phyloP scores from a whole-genome alignment of 352 stramenopile species.

The Phytophthora pini region DNA sequence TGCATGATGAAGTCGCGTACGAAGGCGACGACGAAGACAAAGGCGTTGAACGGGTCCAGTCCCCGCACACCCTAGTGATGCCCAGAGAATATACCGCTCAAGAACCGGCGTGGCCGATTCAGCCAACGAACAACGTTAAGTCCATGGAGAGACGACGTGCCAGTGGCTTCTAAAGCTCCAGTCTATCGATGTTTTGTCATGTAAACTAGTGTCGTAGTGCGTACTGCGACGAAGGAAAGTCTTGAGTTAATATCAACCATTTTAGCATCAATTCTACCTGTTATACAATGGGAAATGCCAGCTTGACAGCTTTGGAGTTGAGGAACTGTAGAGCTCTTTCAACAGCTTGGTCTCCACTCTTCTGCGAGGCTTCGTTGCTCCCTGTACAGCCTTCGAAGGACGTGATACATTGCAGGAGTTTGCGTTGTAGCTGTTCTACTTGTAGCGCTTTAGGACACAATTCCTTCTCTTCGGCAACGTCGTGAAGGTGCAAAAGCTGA shows the following conservation, averaged over 20 bases:
- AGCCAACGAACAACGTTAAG: constrained; percentile 25
- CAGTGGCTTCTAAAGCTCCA: constrained; percentile 27
- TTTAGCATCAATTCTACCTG: neutral
- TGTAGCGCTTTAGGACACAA: constrained; percentile 20
- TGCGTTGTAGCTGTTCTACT: constrained; percentile 62
- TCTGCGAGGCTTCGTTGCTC: constrained; percentile 45
- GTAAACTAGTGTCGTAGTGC: constrained; percentile 16
- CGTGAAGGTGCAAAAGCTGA: constrained; percentile 53
- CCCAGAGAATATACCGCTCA: constrained; percentile 41
- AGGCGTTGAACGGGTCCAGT: constrained; percentile 45
- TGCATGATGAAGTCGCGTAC: constrained; percentile 14
- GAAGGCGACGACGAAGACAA: constrained; percentile 37
- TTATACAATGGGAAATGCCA: constrained; percentile 22
- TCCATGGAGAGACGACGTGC: constrained; percentile 54
- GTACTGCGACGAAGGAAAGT: constrained; percentile 12
- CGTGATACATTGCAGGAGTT: constrained; percentile 71
- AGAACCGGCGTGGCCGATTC: constrained; percentile 20
- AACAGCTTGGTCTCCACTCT: constrained; percentile 63
- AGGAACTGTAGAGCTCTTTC: constrained; percentile 65
- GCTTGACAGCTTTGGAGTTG: constrained; percentile 42
- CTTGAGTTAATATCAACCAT: constrained; percentile 22
- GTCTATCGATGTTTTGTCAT: neutral
- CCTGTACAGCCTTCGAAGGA: constrained; percentile 73
- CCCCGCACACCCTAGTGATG: constrained; percentile 51
- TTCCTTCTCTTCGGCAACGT: constrained; percentile 7